Base-by-base conservation (phyloP, 768 basidiomycete genomes). In the Pluteus cervinus region DNA sequence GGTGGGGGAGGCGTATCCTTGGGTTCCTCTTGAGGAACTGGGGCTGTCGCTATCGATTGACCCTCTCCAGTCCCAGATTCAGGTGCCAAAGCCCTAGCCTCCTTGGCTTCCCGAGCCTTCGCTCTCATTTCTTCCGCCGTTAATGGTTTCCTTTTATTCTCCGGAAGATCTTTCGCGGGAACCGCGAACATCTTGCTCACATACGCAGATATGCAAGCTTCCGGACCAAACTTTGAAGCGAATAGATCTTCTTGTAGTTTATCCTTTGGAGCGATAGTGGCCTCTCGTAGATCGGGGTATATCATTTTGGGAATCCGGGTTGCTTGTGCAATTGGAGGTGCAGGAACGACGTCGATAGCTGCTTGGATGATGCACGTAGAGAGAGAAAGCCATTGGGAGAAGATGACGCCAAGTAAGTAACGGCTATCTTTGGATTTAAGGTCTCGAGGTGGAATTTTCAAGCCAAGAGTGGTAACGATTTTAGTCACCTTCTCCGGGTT, bases 101-200 rank as follows among this genome's bases (percentile, higher is more conserved):
- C 61, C 50, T 71, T 72, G 2, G 69, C 66, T 26, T 76, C 80
- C 44, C 67, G 67, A 1, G 81, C 84, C 41, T 71, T 69, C 7
- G 64, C 61, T 14, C 86, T 71, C 76, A 93, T 79, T 51, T 94
- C 86, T 24, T 93, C 90, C 0, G 86, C 84, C 0, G 84, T 88
- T 32, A 88, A 50, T 12, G 73, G 66, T 48, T 69, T 81, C 52
- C 78, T 78, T 61, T 87, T 89, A 58, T 86, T 81, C 53, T 92
- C 86, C 0, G 94, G 94, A 16, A 99, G 64, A 33, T 92, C 85
- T 39, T 75, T 75, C 15, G 58, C 62, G n/a, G 79, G 62, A 0
- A 97, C 83, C 1, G 92, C 91, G 52, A 98, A 97, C 94, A 98
- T 99, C 60, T 98, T 99, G 71, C 89, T 94, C 32, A 97, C 86